Base-by-base conservation (phyloP, 441 rosid genomes). In the Breynia disticha region DNA sequence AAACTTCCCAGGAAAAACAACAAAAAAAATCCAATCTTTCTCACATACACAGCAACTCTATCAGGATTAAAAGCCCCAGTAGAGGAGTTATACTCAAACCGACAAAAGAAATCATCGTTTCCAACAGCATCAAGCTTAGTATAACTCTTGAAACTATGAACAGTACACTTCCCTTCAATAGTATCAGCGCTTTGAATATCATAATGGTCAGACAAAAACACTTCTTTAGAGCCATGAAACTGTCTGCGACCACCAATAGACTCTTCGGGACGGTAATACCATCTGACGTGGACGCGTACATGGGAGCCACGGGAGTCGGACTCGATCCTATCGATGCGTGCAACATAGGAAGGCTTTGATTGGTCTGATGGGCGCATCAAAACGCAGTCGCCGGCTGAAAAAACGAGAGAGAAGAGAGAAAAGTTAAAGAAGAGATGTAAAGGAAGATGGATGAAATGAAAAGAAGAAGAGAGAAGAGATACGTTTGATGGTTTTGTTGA, bases 221-320 rank as follows among this genome's bases (percentile, higher is more conserved):
- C 80, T 73, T 93, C 98, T 64, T 88, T 89, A 11, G 97, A 84
- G 49, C 98, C 98, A 52, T 93, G 98, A 56, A 93, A 93, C 59
- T 79, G 93, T 46, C 95, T 71, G 67, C 98, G 75, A 41, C 98
- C 98, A 20, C 96, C 95, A 63, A 86, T 84, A 44, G 98, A 84
- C 55, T 91, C 98, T 81, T 91, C 98, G 47, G 98, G 98, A 7
- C 98, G 82, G 65, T 93, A 93, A 35, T 88, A 93, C 98, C 98
- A 93, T 60, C 98, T 73, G 48, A 86, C 90, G 16, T 76, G 80
- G 17, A 86, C 71, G 75, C 74, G 81, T 19, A 81, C 95, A 78
- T 86, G 66, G 48, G 84, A 63, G 15, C 90, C 95, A 22, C 97
- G 86, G 48, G 77, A 72, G 66, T 84, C 91, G 46, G 95, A 57